Evolutionary conservation across 75 land plant genomes (phyloP), one percentile per base, ranked within the genome.

Genomic region (Ceratopteris richardii): DNA sequence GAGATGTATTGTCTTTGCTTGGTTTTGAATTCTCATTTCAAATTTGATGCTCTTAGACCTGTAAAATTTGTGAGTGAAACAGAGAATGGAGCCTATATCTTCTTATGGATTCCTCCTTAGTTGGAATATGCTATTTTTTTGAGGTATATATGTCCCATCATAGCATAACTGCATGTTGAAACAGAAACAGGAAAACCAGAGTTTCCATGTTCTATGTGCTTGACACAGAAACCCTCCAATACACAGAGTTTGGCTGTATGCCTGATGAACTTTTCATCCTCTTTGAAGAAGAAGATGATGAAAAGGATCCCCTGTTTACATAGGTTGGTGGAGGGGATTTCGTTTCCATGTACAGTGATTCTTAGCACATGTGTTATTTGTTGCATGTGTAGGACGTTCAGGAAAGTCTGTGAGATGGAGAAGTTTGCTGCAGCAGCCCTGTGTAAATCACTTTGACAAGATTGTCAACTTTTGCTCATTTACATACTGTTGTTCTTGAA

Each of bases 331-430:
- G 57, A 23, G 81, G 77, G 17, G 67, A 66, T 53, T 43, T 78
- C 16, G 66, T 82, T 20, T 82, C 74, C 48, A 74, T 82, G 22
- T 78, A 78, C 44, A 78, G 75, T 51, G 85, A 78, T 43, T 77
- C 70, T 51, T 62, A 57, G 24, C 77, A 78, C 66, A 58, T 48
- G 57, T 63, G 26, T 11, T 82, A 75, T 55, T 78, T n/a, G n/a
- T 78, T 0, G 75, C 78, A 29, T 82, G 85, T 56, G 66, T 75
- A 23, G 73, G 75, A 44, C 43, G 77, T 31, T 44, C 46, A 0
- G 39, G 21, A 2, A 52, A 41, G 29, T 62, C 42, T 14, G 51
- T 37, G 28, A 68, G 19, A 12, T 82, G 85, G 85, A 58, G 54
- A 54, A 71, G 57, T 47, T 25, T 82, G 29, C 82, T 81, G 0